Evolutionary conservation across 768 basidiomycete genomes (phyloP).

Genomic region (Neoboletus magnificus): DNA sequence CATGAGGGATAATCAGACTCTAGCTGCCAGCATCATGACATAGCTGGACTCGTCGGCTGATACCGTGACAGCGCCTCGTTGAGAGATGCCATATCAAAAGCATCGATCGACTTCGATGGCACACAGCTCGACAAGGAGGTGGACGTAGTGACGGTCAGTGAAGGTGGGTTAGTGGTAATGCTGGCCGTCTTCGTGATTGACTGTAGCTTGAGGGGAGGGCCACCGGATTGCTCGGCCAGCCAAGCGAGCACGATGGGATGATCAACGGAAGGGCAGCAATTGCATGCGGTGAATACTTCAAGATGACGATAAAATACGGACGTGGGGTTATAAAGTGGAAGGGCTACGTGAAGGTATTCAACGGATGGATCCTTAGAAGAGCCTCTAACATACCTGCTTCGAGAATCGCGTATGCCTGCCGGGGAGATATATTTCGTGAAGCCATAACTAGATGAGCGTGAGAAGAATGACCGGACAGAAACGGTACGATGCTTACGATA

Average conservation of each 20-base stretch:
- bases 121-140: slow-evolving; percentile 3
- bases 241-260: slow-evolving; percentile 42
- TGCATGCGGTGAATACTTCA: slow-evolving; percentile 44
- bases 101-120: slow-evolving; percentile 9
- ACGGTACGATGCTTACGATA: slow-evolving; percentile 39
- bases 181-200: slow-evolving; percentile 5
- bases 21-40: slow-evolving; percentile 7
- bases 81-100: slow-evolving; percentile 25
- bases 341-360: slow-evolving; percentile 29
- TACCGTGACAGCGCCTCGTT: slow-evolving; percentile 28
- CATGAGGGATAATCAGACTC: neutral
- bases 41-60: slow-evolving; percentile 10
- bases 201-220: slow-evolving; percentile 8
- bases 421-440: slow-evolving; percentile 34
- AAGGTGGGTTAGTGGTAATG: slow-evolving; percentile 1
- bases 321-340: slow-evolving; percentile 55
- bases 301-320: slow-evolving; percentile 45
- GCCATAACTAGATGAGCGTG: slow-evolving; percentile 43
- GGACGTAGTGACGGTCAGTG: slow-evolving; percentile 13
- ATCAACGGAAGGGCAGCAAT: slow-evolving; percentile 35
- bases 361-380: neutral
- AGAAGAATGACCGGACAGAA: neutral
- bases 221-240: slow-evolving; percentile 31
- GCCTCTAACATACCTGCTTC: slow-evolving; percentile 38
- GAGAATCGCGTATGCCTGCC: slow-evolving; percentile 40